Evolutionary conservation across 805 yeast species (phyloP).

Genomic region (Ogataea nonfermentans): DNA sequence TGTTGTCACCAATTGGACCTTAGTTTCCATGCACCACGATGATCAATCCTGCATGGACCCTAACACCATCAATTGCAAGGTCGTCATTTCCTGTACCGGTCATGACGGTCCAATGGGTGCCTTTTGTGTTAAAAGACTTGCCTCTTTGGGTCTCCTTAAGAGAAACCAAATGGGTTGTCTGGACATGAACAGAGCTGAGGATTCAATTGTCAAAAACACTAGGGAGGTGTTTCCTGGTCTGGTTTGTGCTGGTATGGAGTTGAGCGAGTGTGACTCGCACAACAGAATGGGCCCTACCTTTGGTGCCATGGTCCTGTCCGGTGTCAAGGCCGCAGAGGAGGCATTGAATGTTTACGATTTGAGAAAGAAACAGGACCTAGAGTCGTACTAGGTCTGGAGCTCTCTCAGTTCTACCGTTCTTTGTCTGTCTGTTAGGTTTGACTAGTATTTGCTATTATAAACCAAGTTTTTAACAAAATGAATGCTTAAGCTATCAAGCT

Average conservation of each 20-base stretch:
- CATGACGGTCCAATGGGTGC: slow-evolving; percentile 87
- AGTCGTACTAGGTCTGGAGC: slow-evolving; percentile 14
- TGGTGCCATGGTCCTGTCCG: slow-evolving; percentile 78
- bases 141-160: slow-evolving; percentile 44
- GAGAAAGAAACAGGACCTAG: slow-evolving; percentile 28
- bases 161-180: slow-evolving; percentile 72
- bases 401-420: slow-evolving; percentile 15
- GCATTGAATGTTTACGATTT: slow-evolving; percentile 32
- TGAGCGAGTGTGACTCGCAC: slow-evolving; percentile 72
- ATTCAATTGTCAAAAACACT: slow-evolving; percentile 67
- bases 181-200: slow-evolving; percentile 78
- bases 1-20: slow-evolving; percentile 81
- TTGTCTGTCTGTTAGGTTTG: slow-evolving; percentile 20
- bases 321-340: slow-evolving; percentile 73
- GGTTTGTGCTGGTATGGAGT: slow-evolving; percentile 73
- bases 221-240: slow-evolving; percentile 65
- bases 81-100: slow-evolving; percentile 71
- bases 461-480: slow-evolving; percentile 4
- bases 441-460: too few species aligned
- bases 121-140: slow-evolving; percentile 69
- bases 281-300: slow-evolving; percentile 86
- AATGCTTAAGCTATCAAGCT: too few species aligned
- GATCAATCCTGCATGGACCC: slow-evolving; percentile 83
- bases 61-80: slow-evolving; percentile 64
- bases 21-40: slow-evolving; percentile 72